These are phyloP conservation scores for Fusarium bactridioides DNA, from an alignment of 2,329 filamentous ascomycete genomes.

Conservation along the genomic window DNA sequence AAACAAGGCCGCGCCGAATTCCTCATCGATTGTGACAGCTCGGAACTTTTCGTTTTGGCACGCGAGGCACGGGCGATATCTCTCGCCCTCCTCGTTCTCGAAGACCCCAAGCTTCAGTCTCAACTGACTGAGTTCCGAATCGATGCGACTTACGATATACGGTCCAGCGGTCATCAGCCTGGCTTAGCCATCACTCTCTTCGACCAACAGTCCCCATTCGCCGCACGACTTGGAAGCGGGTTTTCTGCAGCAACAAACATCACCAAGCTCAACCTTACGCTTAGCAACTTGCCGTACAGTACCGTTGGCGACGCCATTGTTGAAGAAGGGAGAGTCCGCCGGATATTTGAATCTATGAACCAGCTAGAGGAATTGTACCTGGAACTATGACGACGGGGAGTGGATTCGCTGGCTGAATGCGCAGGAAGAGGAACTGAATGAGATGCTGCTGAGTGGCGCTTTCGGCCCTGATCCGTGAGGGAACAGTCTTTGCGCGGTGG, in stretches of 20 bases:
- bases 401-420: not conserved
- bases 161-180: fast-evolving
- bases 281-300: not conserved
- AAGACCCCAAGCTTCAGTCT: not conserved
- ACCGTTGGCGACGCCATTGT: not conserved
- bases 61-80: not conserved
- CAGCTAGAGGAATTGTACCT: not conserved
- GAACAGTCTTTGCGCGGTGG: not conserved
- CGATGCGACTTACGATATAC: not conserved
- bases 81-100: not conserved
- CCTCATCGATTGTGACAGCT: not conserved
- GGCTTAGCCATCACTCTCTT: not conserved
- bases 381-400: not conserved
- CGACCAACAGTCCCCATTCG: not conserved
- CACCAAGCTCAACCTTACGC: not conserved
- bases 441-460: not conserved
- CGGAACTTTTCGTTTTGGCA: not conserved
- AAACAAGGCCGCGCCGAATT: not conserved
- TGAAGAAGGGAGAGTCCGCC: not conserved
- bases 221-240: not conserved
- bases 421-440: fast-evolving
- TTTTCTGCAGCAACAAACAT: not conserved
- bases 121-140: not conserved
- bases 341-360: not conserved
- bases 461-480: not conserved